A percentile compares a stretch with the other conserved stretches of the same genome.
Conservation (phyloP, 345 rosid species). For the Eutrema heterophyllum region DNA sequence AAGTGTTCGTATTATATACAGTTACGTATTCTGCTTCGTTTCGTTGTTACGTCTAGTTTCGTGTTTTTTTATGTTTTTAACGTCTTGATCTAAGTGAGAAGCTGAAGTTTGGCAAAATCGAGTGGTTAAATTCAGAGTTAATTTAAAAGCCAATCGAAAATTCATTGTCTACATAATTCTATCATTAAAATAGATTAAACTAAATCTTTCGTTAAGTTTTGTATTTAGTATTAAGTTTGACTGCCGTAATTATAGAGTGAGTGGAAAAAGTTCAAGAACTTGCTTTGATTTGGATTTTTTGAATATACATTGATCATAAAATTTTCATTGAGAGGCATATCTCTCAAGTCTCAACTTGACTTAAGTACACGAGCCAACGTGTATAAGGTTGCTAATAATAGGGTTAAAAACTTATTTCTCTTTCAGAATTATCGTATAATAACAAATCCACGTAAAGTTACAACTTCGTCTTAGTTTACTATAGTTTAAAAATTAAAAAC, state of each 20-base stretch:
- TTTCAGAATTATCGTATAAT: too few relatives aligned
- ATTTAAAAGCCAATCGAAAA: background rate
- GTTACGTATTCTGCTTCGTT: background rate
- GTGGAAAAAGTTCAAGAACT: background rate
- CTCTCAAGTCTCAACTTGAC: background rate
- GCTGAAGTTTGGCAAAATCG: background rate
- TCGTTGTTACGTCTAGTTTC: background rate
- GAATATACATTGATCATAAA: background rate
- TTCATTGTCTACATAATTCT: background rate
- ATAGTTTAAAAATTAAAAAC: too few relatives aligned
- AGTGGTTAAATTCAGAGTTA: background rate
- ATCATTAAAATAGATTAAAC: background rate
- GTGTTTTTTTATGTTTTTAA: background rate
- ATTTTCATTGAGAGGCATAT: background rate
- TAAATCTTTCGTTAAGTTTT: background rate
- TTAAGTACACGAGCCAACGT: background rate
- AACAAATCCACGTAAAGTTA: too few relatives aligned
- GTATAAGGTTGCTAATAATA: background rate
- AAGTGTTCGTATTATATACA: background rate
- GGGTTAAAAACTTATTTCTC: too few relatives aligned
- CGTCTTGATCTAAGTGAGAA: background rate
- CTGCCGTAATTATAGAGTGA: too few relatives aligned
- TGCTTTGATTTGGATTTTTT: background rate
- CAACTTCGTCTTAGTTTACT: too few relatives aligned
- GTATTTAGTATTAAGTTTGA: background rate